Conservation (phyloP, 2,329 filamentous ascomycete species). For the Xylariaceae sp. region DNA sequence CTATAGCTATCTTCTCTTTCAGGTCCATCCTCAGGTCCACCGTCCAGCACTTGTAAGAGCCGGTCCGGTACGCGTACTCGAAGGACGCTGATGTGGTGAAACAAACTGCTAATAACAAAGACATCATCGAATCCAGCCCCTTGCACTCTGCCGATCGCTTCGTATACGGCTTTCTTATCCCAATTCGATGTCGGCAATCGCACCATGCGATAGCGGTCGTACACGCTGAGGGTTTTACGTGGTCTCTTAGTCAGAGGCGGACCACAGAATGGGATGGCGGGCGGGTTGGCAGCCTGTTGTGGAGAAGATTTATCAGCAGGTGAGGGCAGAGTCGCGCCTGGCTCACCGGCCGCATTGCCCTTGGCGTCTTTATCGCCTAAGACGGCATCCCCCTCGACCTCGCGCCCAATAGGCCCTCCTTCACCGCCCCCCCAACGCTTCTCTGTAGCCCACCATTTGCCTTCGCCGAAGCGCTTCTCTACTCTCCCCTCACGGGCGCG, state of each 20-base stretch:
- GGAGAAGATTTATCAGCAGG: background rate
- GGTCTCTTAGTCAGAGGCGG: slow-evolving; percentile 42
- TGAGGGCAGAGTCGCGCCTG: background rate
- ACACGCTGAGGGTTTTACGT: slow-evolving; percentile 54
- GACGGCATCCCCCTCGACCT: slow-evolving; percentile 47
- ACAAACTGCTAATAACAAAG: slow-evolving; percentile 57
- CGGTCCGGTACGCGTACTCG: slow-evolving; percentile 54
- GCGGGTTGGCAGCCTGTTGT: slow-evolving; percentile 5
- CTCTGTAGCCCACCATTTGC: slow-evolving; percentile 58
- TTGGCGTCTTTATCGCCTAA: slow-evolving; percentile 43
- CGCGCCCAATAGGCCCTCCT: slow-evolving; percentile 60
- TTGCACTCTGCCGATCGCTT: slow-evolving; percentile 49
- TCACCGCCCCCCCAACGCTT: slow-evolving; percentile 60
- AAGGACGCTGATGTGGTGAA: slow-evolving; percentile 58
- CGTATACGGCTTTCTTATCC: slow-evolving; percentile 58
- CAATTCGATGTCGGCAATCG: slow-evolving; percentile 54
- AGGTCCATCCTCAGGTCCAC: slow-evolving; percentile 31
- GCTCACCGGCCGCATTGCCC: background rate
- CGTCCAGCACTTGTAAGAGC: slow-evolving; percentile 51
- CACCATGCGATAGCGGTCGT: slow-evolving; percentile 62
- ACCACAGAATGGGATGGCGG: slow-evolving; percentile 24
- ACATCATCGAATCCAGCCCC: slow-evolving; percentile 55
- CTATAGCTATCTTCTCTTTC: slow-evolving; percentile 11
- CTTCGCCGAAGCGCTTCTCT: slow-evolving; percentile 55
- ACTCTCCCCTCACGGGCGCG: slow-evolving; percentile 53